Base-by-base conservation (phyloP, 2,329 filamentous ascomycete genomes). In the Fusarium torreyae region DNA sequence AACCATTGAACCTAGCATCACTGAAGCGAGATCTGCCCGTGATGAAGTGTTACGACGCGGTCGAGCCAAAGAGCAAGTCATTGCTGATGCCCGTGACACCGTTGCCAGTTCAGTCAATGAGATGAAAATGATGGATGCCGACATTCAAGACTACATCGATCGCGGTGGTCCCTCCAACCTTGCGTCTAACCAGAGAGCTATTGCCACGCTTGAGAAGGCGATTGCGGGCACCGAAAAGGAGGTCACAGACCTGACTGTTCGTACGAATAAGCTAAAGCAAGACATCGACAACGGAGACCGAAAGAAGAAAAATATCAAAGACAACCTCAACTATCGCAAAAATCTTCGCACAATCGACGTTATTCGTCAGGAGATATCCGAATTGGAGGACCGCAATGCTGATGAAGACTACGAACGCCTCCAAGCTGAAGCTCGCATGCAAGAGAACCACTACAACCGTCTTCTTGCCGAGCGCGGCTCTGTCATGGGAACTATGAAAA, bases 251-350 rank as follows among this genome's bases (percentile, higher is more conserved):
- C 82, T 96, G 53, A 91, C 90, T 4, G 84, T 87, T 24, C 87
- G 91, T 57, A 89, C 93, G 64, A 96, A 97, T 79, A 90, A 90
- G 71, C 86, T 97, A 51, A 91, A 92, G 69, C 88, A 92, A 49
- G 91, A 94, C 53, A 87, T 94, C 52, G 89, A 90, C 72, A 93
- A 94, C 74, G 92, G 93, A 58, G 92, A 94, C 68, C 89, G 91
- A 61, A 94, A 91, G 57, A 95, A 94, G 81, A 91, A 93, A 73
- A 94, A 93, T 68, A 97, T 99, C 72, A 86, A 85, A 22, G 94
- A 98, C 77, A 99, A 99, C 74, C 83, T 98, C 52, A 90, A 90
- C 66, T 97, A 94, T 77, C 92, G 96, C 60, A 91, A 91, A 76
- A 91, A 92, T 64, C 84, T 89, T 57, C 87, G 89, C 56, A 86